Percentiles rank a stretch among this genome's conserved stretches.
Evolutionary conservation across 108 stramenopile species (phyloP).

Genomic region (Conticribra guillardii): DNA sequence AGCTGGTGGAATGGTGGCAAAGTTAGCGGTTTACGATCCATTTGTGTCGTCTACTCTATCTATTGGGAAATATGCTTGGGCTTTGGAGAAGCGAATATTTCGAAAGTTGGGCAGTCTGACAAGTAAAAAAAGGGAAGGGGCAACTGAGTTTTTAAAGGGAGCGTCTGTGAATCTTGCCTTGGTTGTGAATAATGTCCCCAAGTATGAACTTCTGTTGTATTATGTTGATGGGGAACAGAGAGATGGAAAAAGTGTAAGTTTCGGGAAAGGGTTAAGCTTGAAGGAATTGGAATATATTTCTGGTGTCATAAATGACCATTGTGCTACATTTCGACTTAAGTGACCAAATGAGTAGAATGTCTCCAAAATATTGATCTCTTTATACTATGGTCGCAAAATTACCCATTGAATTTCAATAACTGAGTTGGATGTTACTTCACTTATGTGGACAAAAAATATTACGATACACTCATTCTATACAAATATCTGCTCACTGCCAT

Average conservation of each 20-base stretch:
- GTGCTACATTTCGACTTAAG: neutral
- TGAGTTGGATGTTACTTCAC: too few relatives aligned
- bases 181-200: slow-evolving; percentile 33
- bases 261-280: neutral
- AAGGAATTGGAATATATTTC: neutral
- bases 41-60: slow-evolving; percentile 16
- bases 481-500: too few relatives aligned
- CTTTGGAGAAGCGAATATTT: slow-evolving; percentile 27
- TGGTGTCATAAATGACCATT: neutral
- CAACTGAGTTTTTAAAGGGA: slow-evolving; percentile 34
- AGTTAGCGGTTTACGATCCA: slow-evolving; percentile 43
- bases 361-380: too few relatives aligned
- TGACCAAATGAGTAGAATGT: too few relatives aligned
- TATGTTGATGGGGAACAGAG: neutral
- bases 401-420: too few relatives aligned
- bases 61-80: slow-evolving; percentile 51
- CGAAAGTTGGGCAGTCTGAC: slow-evolving; percentile 1
- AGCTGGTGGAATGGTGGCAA: slow-evolving; percentile 47
- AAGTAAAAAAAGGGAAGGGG: slow-evolving; percentile 15
- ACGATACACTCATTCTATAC: too few relatives aligned
- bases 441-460: too few relatives aligned
- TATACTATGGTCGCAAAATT: too few relatives aligned
- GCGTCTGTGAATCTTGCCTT: slow-evolving; percentile 25
- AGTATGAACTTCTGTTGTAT: slow-evolving; percentile 19
- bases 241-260: neutral